A percentile compares a stretch with the other conserved stretches of the same genome.
phyloP scores from a whole-genome alignment of 2,329 filamentous ascomycete genomes.

The Ascochyta clinopodiicola region DNA sequence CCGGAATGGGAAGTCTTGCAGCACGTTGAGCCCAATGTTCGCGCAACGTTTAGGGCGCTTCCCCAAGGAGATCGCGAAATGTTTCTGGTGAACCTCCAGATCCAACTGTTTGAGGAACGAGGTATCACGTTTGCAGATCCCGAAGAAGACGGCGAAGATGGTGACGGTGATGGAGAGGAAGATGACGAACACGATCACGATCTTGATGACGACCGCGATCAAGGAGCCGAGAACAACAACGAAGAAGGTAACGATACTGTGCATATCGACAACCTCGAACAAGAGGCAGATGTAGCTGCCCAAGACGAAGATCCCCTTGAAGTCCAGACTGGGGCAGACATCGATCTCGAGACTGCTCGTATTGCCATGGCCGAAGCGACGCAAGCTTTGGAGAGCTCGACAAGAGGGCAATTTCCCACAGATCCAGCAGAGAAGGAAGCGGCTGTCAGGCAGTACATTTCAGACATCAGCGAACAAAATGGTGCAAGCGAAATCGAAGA shows the following conservation, averaged over 20 bases:
- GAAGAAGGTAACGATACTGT: not conserved
- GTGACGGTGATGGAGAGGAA: not conserved
- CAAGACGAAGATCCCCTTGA: not conserved
- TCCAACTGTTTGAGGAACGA: conserved; percentile 27
- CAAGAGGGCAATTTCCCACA: too few species aligned
- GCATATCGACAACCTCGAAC: too few species aligned
- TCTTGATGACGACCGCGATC: not conserved
- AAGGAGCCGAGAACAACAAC: not conserved
- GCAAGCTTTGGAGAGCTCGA: not conserved
- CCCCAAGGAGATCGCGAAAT: conserved; percentile 17
- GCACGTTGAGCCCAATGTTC: conserved; percentile 20
- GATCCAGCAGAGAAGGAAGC: too few species aligned
- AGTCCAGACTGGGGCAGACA: not conserved
- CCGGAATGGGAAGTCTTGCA: conserved; percentile 24
- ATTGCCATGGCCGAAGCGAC: not conserved
- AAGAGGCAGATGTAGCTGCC: not conserved
- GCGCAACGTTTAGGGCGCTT: conserved; percentile 18
- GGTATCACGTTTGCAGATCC: conserved; percentile 3
- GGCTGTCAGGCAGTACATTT: too few species aligned
- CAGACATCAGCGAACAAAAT: too few species aligned
- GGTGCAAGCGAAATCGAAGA: too few species aligned
- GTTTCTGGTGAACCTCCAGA: conserved; percentile 24
- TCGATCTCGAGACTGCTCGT: not conserved
- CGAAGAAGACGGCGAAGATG: not conserved
- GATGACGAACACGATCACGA: not conserved